Percentiles rank a stretch among this genome's conserved stretches.
phyloP scores from a whole-genome alignment of 257 asterid genomes.

The Leonotis leonurus region DNA sequence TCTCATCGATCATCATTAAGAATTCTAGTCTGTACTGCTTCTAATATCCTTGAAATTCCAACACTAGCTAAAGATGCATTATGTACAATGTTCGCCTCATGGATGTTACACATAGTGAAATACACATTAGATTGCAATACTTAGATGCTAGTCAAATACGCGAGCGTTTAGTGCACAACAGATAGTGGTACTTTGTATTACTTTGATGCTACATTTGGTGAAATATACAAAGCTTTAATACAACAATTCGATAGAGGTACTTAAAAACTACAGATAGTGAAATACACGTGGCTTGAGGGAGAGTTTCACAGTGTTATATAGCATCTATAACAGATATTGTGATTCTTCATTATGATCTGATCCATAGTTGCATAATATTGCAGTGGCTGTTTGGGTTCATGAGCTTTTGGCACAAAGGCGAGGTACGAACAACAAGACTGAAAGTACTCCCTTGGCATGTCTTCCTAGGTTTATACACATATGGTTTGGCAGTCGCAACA shows the following conservation, averaged over 20 bases:
- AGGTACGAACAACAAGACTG: constrained; percentile 47
- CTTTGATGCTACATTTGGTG: background rate
- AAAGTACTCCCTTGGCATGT: constrained; percentile 76
- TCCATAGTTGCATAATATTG: constrained; percentile 12
- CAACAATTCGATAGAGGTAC: no score
- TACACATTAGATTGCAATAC: background rate
- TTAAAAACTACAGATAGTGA: background rate
- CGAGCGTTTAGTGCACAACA: background rate
- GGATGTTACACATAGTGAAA: background rate
- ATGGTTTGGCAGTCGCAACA: constrained; percentile 70
- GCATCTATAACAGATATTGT: background rate
- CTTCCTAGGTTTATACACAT: constrained; percentile 74
- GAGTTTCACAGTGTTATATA: background rate
- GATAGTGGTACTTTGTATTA: background rate
- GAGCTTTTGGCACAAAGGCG: constrained; percentile 81
- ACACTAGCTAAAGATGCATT: no score
- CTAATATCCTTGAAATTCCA: no score
- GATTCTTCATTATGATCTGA: background rate
- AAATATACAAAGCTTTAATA: no score
- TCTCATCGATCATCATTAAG: background rate
- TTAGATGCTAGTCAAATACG: no score
- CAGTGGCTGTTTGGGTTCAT: constrained; percentile 78
- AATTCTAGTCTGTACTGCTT: background rate
- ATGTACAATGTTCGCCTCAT: background rate
- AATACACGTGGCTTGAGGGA: background rate